Base-by-base conservation (phyloP, 805 yeast genomes). In the Ogataea allantospora region DNA sequence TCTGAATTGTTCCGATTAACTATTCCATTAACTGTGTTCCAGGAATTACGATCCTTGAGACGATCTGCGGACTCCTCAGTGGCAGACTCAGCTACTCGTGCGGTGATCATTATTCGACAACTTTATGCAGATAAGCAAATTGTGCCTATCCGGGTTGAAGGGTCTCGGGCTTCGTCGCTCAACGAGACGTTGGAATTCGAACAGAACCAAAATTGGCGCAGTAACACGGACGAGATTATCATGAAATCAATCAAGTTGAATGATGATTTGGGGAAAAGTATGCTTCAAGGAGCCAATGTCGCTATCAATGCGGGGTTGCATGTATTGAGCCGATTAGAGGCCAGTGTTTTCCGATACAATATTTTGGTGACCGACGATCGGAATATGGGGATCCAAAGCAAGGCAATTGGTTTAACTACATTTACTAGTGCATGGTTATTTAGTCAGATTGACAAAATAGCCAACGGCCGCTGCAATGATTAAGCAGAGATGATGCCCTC, bases 71-170 rank as follows among this genome's bases (percentile, higher is more conserved):
- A 84, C 55, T 80, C 80, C 1, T 75, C 82, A 4, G 79, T 84
- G 13, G 77, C 87, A 1, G 93, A 84, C 55, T 82, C 88, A 2
- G 91, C 91, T 0, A 83, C 91, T 0, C 63, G 95, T 35, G 84
- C 88, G 1, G 88, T 84, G 6, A 80, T 84, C 4, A 80, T 83
- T 6, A 71, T 83, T 27, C 67, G 89, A 43, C 88, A 82, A 51
- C 62, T 84, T 35, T 79, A 77, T 48, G 55, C 70, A 13, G 78
- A 80, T 30, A 66, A 69, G 32, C 73, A 71, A 34, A 66, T 82
- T 25, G 43, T 77, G 22, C 83, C 88, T 2, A 60, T 81, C 42
- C 67, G 86, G 50, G 79, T 80, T 48, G 83, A 83, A 50, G 89
- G 88, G 27, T 72, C 83, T 3, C 68, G 74, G 28, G 86, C 88